Evolutionary conservation across 208 protist species (phyloP).

Genomic region (Lotmaria passim): DNA sequence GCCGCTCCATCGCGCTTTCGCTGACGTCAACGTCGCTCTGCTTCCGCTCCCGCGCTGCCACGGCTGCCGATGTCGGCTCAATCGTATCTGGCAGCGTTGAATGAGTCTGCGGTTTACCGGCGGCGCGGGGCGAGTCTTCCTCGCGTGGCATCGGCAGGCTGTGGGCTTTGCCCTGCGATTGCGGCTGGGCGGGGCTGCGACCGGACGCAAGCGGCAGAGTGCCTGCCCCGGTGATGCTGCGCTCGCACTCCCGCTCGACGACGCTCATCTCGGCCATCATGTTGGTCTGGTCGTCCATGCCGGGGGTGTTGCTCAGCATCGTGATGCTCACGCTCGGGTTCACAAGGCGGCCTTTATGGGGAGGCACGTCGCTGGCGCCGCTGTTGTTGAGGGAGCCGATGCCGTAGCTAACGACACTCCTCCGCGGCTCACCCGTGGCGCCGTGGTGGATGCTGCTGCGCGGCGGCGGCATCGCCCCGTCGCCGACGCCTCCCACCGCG

Average conservation of each 20-base stretch:
- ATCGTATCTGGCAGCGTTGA: neutral
- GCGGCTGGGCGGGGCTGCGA: slow-evolving; percentile 5
- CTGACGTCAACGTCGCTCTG: neutral
- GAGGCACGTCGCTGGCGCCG: neutral
- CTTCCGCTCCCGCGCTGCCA: too few relatives aligned
- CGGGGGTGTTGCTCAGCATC: neutral
- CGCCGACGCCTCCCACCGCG: neutral
- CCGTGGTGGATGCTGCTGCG: neutral
- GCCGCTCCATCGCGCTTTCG: neutral
- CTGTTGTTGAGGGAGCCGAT: slow-evolving; percentile 11
- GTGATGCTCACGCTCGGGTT: slow-evolving; percentile 6
- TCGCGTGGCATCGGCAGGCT: neutral
- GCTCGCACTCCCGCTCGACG: slow-evolving; percentile 8
- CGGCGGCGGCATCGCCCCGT: neutral
- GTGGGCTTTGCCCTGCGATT: neutral
- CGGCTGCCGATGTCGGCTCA: neutral
- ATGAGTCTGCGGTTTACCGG: slow-evolving; percentile 3
- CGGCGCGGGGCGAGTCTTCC: neutral
- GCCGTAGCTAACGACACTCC: neutral
- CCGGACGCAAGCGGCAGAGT: neutral
- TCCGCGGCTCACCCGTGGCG: neutral
- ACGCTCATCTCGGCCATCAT: slow-evolving; percentile 12
- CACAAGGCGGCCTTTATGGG: neutral
- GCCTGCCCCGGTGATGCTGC: neutral
- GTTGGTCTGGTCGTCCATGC: slow-evolving; percentile 9